Conservation (phyloP, 2,329 filamentous ascomycete genomes). For the Trichoderma cornu-damae region DNA sequence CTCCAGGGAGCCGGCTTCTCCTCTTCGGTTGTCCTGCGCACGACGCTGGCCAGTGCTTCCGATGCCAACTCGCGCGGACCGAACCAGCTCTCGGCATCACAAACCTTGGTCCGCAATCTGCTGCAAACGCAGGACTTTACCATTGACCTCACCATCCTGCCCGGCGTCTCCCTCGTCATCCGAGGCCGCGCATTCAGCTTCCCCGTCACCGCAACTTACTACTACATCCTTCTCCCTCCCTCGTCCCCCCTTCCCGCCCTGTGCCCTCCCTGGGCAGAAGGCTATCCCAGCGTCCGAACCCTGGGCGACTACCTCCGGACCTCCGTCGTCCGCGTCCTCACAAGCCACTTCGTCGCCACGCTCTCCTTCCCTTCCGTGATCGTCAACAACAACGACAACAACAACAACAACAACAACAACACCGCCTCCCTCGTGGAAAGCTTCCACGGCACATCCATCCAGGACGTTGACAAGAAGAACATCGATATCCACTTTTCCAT, state of each 20-base stretch:
- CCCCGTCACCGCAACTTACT: constrained; percentile 43
- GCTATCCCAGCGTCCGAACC: constrained; percentile 42
- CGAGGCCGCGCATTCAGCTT: constrained; percentile 42
- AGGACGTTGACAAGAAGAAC: constrained; percentile 26
- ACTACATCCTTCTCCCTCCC: constrained; percentile 39
- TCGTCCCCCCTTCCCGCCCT: constrained; percentile 33
- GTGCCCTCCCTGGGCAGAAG: constrained; percentile 42
- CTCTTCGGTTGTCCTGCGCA: constrained; percentile 40
- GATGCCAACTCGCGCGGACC: constrained; percentile 29
- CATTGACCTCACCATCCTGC: constrained; percentile 44
- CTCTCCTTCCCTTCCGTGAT: constrained; percentile 16
- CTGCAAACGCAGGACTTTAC: constrained; percentile 39
- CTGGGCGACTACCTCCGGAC: constrained; percentile 44
- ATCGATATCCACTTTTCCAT: constrained; percentile 33
- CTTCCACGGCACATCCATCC: constrained; percentile 33
- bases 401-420: not conserved
- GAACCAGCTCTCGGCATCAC: constrained; percentile 39
- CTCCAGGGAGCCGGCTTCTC: constrained; percentile 45
- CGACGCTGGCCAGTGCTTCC: constrained; percentile 31
- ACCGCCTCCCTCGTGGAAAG: constrained; percentile 28
- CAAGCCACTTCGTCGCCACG: constrained; percentile 32
- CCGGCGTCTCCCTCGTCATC: constrained; percentile 39
- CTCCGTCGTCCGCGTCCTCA: constrained; percentile 39
- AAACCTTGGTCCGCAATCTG: constrained; percentile 41
- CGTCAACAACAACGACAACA: not conserved